phyloP scores from a whole-genome alignment of 202 grass and related monocot species.

The Schoenoplectus triqueter region DNA sequence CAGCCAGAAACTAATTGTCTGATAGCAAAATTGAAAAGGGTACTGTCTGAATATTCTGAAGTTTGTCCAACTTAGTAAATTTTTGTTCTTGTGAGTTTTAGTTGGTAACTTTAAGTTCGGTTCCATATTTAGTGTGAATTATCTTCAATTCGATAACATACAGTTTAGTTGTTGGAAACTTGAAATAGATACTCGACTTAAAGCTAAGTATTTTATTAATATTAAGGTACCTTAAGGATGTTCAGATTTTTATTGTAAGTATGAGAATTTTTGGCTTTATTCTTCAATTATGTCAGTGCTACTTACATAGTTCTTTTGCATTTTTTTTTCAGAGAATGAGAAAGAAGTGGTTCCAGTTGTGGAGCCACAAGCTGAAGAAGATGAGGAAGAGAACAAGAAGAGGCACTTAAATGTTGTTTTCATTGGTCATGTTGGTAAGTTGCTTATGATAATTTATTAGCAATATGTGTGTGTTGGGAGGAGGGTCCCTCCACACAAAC shows the following conservation, averaged over 20 bases:
- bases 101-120: background rate
- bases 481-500: background rate
- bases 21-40: slow-evolving; percentile 7
- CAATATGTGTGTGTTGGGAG: background rate
- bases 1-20: slow-evolving; percentile 16
- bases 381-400: slow-evolving; percentile 59
- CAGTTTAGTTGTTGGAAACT: background rate
- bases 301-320: background rate
- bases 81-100: background rate
- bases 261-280: background rate
- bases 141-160: background rate
- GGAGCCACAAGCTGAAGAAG: slow-evolving; percentile 51
- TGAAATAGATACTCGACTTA: background rate
- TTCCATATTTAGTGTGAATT: slow-evolving; percentile 14
- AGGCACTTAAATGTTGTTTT: slow-evolving; percentile 97
- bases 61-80: background rate
- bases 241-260: background rate
- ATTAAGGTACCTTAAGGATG: background rate
- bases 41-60: background rate
- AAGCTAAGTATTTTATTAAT: background rate
- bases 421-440: slow-evolving; percentile 98
- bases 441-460: background rate
- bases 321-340: slow-evolving; percentile 34
- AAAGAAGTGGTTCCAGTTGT: slow-evolving; percentile 39
- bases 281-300: background rate